Base-by-base conservation (phyloP, 2,329 filamentous ascomycete species). In the Monilinia fructigena region DNA sequence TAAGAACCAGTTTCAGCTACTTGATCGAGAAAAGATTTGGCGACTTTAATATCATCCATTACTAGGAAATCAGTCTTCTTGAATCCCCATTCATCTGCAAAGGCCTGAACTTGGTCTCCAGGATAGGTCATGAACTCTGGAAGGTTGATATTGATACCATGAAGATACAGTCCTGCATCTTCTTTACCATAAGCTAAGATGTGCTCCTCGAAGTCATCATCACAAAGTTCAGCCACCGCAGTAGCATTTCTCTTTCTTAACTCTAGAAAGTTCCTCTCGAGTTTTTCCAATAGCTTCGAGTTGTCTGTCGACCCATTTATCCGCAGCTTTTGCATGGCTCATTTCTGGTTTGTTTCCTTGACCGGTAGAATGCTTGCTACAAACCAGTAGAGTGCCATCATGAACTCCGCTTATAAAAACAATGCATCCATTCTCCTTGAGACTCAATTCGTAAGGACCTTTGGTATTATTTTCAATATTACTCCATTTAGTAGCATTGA, bases 401-500 rank as follows among this genome's bases (percentile, higher is more conserved):
- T 96, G 91, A 28, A 99, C 82, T 18, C 93, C 95, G 20, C 93
- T 89, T 55, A 99, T 88, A 80, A 99, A 99, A 72, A 99, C 97
- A 78, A 99, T 99, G 78, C 95, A 99, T n/a, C 95, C 95, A 74
- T 99, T 99, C 79, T 99, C 95, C 80, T 99, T 99, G 63, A 98
- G 86, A 67, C 93, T 98, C 66, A 99, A 81, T 79, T 99, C 95
- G 74, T 98, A 99, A 0, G 95, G 95, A 0, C 92, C 93, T 70
- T 86, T 81, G 0, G 95, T 98, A 66, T 90, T 84, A 38, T 79
- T 78, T 75, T 89, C 82, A 68, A 99, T 92, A 74, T 89, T 91
- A 20, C 81, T 78, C 95, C 95, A 99, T 73, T 88, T 85, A 4
- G 95, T 99, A 70, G 90, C 86, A 56, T 81, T 78, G 10, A 96